Evolutionary conservation across 108 stramenopile species (phyloP), one percentile per base, ranked within the genome.

Genomic region (Seminavis robusta): DNA sequence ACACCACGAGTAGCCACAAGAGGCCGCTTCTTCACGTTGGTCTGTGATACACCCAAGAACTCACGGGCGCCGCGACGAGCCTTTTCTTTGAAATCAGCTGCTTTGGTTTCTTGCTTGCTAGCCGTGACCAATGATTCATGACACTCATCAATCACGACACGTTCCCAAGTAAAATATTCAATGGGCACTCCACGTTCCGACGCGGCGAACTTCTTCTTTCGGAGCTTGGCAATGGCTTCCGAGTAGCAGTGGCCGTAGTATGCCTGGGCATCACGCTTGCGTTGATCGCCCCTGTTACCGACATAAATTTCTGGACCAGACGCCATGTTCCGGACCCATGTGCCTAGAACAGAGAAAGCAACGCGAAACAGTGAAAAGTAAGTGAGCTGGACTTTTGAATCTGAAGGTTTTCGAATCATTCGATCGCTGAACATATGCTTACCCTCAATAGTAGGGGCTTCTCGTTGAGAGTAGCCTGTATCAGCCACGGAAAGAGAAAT

Each of bases 91-190:
- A 63, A 67, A 8, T 61, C 59, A 26, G 52, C 44, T 21, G 34
- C 52, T 39, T 39, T 61, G 52, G 55, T 47, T 33, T 64, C 63
- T 41, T 45, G 56, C 24, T 55, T 42, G 36, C 47, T 61, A 64
- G 56, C 23, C 65, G n/a, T n/a, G n/a, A n/a, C n/a, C n/a, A n/a
- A n/a, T n/a, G n/a, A n/a, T 53, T 88, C 87, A 33, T 88, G 87
- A 8, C 75, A 72, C 60, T 90, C 88, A 55, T 90, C 88, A 31
- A 86, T 71, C 19, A 90, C 71, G 27, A 90, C 58, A 15, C 88
- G 56, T 41, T 90, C 77, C 78, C 78, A 90, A 31, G 69, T 66
- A 48, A 84, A 90, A 40, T 77, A 90, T 46, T 90, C 88, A 4
- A 90, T 40, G 10, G 88, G 84, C 15, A 90, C 69, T 10, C 84